These are phyloP conservation scores for Penicillium bialowiezense DNA, from an alignment of 495 filamentous ascomycete species.

Conservation along the genomic window DNA sequence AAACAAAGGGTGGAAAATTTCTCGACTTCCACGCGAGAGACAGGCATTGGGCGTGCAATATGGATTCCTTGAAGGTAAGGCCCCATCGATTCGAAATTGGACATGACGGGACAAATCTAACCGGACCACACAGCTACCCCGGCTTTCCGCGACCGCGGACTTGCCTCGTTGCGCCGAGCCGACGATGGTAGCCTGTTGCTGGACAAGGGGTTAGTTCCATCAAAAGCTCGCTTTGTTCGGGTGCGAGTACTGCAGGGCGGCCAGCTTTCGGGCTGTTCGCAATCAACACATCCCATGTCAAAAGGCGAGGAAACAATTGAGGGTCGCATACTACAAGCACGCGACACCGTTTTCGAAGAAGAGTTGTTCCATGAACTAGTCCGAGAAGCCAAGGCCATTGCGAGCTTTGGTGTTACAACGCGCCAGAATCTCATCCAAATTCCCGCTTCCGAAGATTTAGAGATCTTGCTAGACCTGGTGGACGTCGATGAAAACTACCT, in stretches of 20 bases:
- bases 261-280: conserved; percentile 39
- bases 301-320: conserved; percentile 45
- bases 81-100: background rate
- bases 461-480: conserved; percentile 67
- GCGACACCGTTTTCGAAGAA: conserved; percentile 85
- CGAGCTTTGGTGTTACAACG: conserved; percentile 62
- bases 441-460: conserved; percentile 48
- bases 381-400: conserved; percentile 70
- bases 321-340: conserved; percentile 70
- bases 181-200: conserved; percentile 72
- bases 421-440: conserved; percentile 57
- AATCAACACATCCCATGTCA: conserved; percentile 33
- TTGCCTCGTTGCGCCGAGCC: conserved; percentile 71
- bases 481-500: conserved; percentile 42
- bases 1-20: conserved; percentile 81
- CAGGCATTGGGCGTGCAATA: conserved; percentile 80
- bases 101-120: background rate
- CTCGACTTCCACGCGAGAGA: conserved; percentile 65
- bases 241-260: conserved; percentile 52
- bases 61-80: conserved; percentile 74
- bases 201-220: conserved; percentile 61
- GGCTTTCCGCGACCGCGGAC: conserved; percentile 71
- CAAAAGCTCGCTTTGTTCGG: conserved; percentile 60
- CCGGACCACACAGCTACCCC: conserved; percentile 52
- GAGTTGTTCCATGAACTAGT: conserved; percentile 92